Evolutionary conservation across 768 basidiomycete species (phyloP).

Genomic region (Royoungia palumana): DNA sequence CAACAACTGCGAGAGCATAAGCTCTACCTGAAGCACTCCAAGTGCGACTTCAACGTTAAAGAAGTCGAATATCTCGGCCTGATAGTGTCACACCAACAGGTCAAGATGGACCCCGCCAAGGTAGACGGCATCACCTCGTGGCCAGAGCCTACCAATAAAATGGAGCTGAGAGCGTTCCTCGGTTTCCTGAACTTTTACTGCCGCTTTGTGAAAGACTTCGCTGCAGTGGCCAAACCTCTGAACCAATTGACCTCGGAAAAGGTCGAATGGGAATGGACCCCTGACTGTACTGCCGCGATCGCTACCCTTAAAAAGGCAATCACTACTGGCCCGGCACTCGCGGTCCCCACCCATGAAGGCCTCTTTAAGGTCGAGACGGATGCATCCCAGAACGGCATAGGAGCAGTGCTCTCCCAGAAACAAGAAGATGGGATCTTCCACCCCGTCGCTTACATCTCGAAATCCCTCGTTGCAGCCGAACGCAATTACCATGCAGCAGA

Average conservation of each 20-base stretch:
- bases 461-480: not conserved
- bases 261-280: not conserved
- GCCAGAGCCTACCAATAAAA: no score
- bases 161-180: no score
- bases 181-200: no score
- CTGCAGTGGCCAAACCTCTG: no score
- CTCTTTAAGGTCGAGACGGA: not conserved
- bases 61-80: not conserved
- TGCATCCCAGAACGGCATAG: not conserved
- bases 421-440: not conserved
- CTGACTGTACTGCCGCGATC: not conserved
- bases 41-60: not conserved
- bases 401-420: not conserved
- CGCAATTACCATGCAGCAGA: not conserved
- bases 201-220: no score
- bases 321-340: not conserved
- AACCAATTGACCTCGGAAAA: not conserved
- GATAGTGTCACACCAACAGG: rapidly evolving
- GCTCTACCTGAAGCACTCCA: not conserved
- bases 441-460: not conserved
- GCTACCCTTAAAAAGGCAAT: not conserved
- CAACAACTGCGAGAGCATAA: not conserved
- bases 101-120: not conserved
- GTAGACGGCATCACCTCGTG: not conserved
- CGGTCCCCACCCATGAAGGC: not conserved